Base-by-base conservation (phyloP, 495 filamentous ascomycete species). In the Xylaria venustula region DNA sequence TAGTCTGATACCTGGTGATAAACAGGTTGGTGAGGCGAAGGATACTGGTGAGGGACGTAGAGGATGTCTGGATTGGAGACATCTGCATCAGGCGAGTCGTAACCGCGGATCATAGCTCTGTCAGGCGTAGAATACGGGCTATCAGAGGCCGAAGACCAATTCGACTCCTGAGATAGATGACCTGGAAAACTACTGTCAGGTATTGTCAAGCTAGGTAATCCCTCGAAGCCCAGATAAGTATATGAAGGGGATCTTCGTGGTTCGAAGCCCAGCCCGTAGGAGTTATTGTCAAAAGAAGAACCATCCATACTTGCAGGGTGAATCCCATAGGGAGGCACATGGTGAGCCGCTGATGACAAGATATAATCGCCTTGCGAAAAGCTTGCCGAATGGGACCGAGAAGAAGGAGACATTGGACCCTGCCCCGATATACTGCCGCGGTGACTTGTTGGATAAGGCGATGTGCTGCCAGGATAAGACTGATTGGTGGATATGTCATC, bases 131-230 rank as follows among this genome's bases (percentile, higher is more conserved):
- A 82, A 62, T 75, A 79, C 26, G 68, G 75, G 65, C 81, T 83
- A 41, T 79, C 77, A 22, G 77, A 76, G 46, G 75, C 68, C 7
- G 81, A 81, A 34, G 80, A 81, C 73, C 74, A 79, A 17, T 77
- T 73, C 2, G 80, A 82, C 40, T 73, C 60, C 58, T 60, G 32
- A 60, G 60, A 60, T 30, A 71, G 57, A 50, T 67, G 67, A 63
- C 67, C 69, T 66, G 64, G 64, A 59, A 69, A 28, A 61, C 28
- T 69, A 57, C 54, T 67, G 62, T 69, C 67, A 67, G 69, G 69
- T 65, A 71, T 71, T 37, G 64, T 68, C 58, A 71, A 69, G 54
- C 40, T 65, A 64, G 62, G 68, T n/a, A 69, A 57, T n/a, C 54
- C 54, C 55, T 47, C 37, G 9, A 56, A 40, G 20, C 64, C 66